phyloP scores from a whole-genome alignment of 352 stramenopile genomes.

The Phytopythium chamaehyphon region DNA sequence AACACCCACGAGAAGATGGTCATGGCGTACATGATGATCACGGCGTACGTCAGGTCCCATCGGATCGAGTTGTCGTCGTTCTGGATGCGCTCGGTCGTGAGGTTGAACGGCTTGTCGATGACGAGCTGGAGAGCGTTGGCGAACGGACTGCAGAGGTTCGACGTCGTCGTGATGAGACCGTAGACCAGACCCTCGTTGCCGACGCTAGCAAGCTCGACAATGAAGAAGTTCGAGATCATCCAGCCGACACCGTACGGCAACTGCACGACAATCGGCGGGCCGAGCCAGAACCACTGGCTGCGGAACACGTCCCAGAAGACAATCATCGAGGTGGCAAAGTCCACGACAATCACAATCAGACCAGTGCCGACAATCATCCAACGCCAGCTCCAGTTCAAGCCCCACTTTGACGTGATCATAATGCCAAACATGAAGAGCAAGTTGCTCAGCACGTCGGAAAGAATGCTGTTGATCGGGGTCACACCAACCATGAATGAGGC shows the following conservation, averaged over 20 bases:
- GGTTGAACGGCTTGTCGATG: slow-evolving; percentile 14
- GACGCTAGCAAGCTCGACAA: slow-evolving; percentile 31
- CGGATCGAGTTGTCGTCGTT: slow-evolving; percentile 16
- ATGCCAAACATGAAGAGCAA: slow-evolving; percentile 28
- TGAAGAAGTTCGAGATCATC: slow-evolving; percentile 40
- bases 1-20: slow-evolving; percentile 17
- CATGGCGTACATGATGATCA: slow-evolving; percentile 20
- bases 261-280: slow-evolving; percentile 26
- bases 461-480: slow-evolving; percentile 24
- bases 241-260: slow-evolving; percentile 30
- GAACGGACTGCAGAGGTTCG: slow-evolving; percentile 27
- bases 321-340: slow-evolving; percentile 25
- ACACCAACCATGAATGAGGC: slow-evolving; percentile 34
- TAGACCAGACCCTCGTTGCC: slow-evolving; percentile 41
- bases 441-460: slow-evolving; percentile 27
- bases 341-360: slow-evolving; percentile 24
- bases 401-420: slow-evolving; percentile 31
- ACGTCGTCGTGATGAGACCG: slow-evolving; percentile 31
- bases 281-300: slow-evolving; percentile 48
- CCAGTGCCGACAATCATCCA: slow-evolving; percentile 25
- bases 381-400: slow-evolving; percentile 40
- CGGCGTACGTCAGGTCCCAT: slow-evolving; percentile 16
- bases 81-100: slow-evolving; percentile 21
- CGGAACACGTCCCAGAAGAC: slow-evolving; percentile 34
- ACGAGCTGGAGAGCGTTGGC: slow-evolving; percentile 22